Evolutionary conservation across 2,329 filamentous ascomycete species (phyloP), one percentile per base, ranked within the genome.

Genomic region (Colletotrichum liriopes): DNA sequence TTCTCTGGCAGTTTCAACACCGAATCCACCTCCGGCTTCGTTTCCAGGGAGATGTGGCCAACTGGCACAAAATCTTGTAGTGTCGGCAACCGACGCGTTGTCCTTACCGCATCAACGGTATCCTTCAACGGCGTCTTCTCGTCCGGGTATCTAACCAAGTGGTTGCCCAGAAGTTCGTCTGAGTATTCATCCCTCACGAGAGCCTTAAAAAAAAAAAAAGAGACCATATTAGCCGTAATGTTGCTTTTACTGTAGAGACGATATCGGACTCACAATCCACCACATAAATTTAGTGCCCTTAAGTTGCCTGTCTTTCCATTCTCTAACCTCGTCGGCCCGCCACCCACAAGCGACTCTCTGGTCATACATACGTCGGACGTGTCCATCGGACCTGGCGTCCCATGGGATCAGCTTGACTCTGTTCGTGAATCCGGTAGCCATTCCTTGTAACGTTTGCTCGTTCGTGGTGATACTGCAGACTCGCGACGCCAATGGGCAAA

Each of bases 321-420:
- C 72, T 18, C 75, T 76, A 18, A 87, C 81, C 37, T 79, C 74
- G 5, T 85, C 79, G 16, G 75, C 66, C 51, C 82, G 79, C 85
- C 85, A 87, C 20, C 84, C 84, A 72, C 85, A 87, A 4, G 82
- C 82, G 16, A 86, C 75, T 18, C 86, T 82, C 75, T 87, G 85
- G 37, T 82, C 79, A 49, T 80, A 77, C 76, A 87, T 76, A 47
- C 85, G 79, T 67, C 82, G 72, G 43, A 79, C 76, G 65, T 87
- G 85, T n/a, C 77, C 76, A 11, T 79, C 77, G 55, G 80, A 83
- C 20, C 74, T 75, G 12, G 82, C 77, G 69, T 88, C 85, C 82
- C 83, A 87, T 11, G 85, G 84, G 26, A 87, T 77, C 49, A 87
- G 79, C 66, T 78, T 58, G 18, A 84, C 74, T 59, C 77, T 78